Conservation (phyloP, 2,329 filamentous ascomycete genomes). For the Fusarium concolor region DNA sequence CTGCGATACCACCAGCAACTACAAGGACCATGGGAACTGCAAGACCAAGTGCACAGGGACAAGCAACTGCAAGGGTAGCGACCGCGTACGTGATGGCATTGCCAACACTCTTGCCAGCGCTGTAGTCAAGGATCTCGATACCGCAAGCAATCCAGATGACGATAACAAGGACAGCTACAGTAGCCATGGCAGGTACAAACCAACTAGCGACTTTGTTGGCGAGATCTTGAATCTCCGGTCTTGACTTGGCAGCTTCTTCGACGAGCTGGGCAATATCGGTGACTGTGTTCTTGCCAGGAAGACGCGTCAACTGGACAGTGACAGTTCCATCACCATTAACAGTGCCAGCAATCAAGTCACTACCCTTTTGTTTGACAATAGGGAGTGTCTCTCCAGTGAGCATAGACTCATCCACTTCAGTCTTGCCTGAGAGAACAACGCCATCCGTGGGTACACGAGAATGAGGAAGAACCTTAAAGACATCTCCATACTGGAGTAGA, state of each 20-base stretch:
- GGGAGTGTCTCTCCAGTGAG: constrained; percentile 46
- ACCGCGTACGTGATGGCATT: constrained; percentile 53
- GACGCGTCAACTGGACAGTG: constrained; percentile 60
- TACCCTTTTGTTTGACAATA: constrained; percentile 5
- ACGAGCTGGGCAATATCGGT: constrained; percentile 69
- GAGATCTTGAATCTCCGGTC: constrained; percentile 67
- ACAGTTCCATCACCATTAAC: constrained; percentile 59
- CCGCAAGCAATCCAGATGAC: constrained; percentile 8
- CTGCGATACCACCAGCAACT: constrained; percentile 68
- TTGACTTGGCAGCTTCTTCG: constrained; percentile 68
- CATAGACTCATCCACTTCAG: constrained; percentile 73
- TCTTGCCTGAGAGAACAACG: constrained; percentile 62
- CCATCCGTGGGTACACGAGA: constrained; percentile 69
- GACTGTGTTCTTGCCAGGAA: constrained; percentile 69
- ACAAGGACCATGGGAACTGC: constrained; percentile 75
- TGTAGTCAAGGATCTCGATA: constrained; percentile 52
- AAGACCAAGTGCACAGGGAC: constrained; percentile 73
- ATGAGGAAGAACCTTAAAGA: constrained; percentile 64
- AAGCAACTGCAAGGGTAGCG: constrained; percentile 70
- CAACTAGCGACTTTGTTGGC: constrained; percentile 68
- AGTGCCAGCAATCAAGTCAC: constrained; percentile 11
- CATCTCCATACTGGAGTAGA: constrained; percentile 69
- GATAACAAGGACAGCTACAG: constrained; percentile 59
- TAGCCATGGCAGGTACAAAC: constrained; percentile 68
- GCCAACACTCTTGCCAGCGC: constrained; percentile 40